Evolutionary conservation across 352 stramenopile genomes (phyloP).

Genomic region (Pythium grandisporangium): DNA sequence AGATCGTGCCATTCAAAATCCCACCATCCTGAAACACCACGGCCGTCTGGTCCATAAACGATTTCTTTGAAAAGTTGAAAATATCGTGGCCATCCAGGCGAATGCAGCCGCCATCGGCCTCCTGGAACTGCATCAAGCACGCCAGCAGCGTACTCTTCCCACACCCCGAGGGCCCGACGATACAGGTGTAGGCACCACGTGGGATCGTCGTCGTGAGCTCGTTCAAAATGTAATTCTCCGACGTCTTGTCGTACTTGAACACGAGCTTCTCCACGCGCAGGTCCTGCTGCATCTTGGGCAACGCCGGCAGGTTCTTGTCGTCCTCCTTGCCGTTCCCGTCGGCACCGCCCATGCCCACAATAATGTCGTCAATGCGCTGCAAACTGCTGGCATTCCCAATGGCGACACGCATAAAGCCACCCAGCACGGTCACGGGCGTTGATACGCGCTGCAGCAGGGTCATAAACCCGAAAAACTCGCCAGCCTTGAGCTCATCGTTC

Average conservation of each 20-base stretch:
- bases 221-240: constrained; percentile 76
- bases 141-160: constrained; percentile 84
- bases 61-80: constrained; percentile 82
- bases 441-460: constrained; percentile 73
- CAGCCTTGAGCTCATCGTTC: constrained; percentile 44
- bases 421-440: constrained; percentile 72
- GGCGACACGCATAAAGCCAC: constrained; percentile 84
- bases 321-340: constrained; percentile 13
- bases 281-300: constrained; percentile 80
- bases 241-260: constrained; percentile 84
- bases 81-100: constrained; percentile 75
- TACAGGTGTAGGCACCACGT: constrained; percentile 76
- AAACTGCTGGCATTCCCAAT: constrained; percentile 83
- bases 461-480: constrained; percentile 82
- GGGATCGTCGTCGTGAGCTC: constrained; percentile 61
- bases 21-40: constrained; percentile 84
- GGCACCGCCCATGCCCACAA: constrained; percentile 50
- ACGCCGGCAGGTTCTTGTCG: constrained; percentile 56
- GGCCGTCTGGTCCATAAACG: constrained; percentile 81
- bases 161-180: constrained; percentile 77
- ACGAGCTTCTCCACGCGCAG: constrained; percentile 73
- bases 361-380: constrained; percentile 82
- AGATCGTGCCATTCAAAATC: constrained; percentile 84
- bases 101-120: constrained; percentile 73
- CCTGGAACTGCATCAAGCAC: constrained; percentile 86